These are phyloP conservation scores for Holtermannia corniformis DNA, from an alignment of 768 basidiomycete genomes.

Conservation along the genomic window DNA sequence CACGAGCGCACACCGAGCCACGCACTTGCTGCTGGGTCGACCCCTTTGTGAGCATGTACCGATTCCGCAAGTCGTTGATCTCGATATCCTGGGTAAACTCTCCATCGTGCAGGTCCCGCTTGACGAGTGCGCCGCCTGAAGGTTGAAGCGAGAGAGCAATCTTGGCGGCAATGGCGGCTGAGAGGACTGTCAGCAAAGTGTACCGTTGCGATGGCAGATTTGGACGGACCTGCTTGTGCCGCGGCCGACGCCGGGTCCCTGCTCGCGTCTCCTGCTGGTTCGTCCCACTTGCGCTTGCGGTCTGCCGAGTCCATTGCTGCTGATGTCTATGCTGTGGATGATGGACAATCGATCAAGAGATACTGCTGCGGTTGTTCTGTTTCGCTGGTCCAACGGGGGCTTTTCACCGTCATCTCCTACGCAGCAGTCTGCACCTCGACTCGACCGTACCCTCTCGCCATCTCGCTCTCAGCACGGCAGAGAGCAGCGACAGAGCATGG, in stretches of 20 bases:
- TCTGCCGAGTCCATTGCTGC: constrained; percentile 3
- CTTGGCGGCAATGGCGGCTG: constrained; percentile 82
- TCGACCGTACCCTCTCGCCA: too few relatives aligned
- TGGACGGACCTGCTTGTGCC: constrained; percentile 53
- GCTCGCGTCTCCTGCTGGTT: constrained; percentile 46
- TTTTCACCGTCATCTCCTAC: neutral
- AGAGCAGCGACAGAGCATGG: neutral
- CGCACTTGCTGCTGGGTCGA: constrained; percentile 82
- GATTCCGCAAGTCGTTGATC: constrained; percentile 90
- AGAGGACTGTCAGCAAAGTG: neutral
- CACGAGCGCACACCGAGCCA: constrained; percentile 3
- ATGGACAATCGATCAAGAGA: neutral
- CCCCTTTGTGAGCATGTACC: constrained; percentile 88
- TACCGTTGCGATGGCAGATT: constrained; percentile 46
- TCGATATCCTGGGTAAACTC: constrained; percentile 87
- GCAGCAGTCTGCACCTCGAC: too few relatives aligned
- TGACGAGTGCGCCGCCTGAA: constrained; percentile 36
- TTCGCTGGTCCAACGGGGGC: neutral
- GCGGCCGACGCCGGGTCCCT: constrained; percentile 44
- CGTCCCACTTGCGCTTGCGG: constrained; percentile 71
- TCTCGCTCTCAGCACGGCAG: neutral
- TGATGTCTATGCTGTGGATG: neutral
- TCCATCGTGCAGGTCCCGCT: constrained; percentile 55
- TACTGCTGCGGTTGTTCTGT: neutral
- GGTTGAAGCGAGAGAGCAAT: constrained; percentile 54